Evolutionary conservation across 495 filamentous ascomycete species (phyloP), one percentile per base, ranked within the genome.

Genomic region (Clohesyomyces aquaticus): DNA sequence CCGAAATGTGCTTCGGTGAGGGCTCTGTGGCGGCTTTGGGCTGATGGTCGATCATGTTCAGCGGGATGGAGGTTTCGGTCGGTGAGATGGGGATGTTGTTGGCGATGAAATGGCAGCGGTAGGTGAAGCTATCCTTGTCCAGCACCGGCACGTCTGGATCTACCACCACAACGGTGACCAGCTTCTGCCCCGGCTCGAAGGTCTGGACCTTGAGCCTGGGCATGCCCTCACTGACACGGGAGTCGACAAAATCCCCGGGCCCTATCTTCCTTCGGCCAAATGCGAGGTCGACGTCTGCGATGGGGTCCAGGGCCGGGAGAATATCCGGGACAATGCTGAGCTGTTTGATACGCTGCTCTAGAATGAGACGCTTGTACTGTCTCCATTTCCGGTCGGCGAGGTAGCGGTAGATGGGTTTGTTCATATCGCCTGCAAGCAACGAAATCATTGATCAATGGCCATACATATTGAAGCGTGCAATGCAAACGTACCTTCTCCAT

Each of bases 321-420:
- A 96, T 79, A 73, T 99, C 94, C n/a, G 94, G 94, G 28, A 96
- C 81, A 49, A 98, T 86, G 61, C 88, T 80, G 80, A 98, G 89
- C 74, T 96, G 91, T 22, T 84, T 81, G 70, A 99, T 88, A 69
- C 94, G 86, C 78, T 99, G 95, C 63, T 87, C 81, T 49, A 96
- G 81, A 60, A 97, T 78, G 51, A 81, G 82, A 47, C 84, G 85
- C 63, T 87, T 85, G 77, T 91, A 90, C 65, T 86, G 81, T 61
- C 88, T 84, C 95, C 95, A 99, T 79, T 93, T 90, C 56, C 79
- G 79, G 73, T 97, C 83, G 55, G 93, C 89, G 49, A 98, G 85
- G 73, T 88, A 87, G 41, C 93, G 91, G 80, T 99, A 99, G 73
- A 99, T 89, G 38, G 94, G 95, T 75, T 96, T 94, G 77, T 85